Evolutionary conservation across 257 asterid genomes (phyloP), one percentile per base, ranked within the genome.

Genomic region (Fraxinus cuspidata): DNA sequence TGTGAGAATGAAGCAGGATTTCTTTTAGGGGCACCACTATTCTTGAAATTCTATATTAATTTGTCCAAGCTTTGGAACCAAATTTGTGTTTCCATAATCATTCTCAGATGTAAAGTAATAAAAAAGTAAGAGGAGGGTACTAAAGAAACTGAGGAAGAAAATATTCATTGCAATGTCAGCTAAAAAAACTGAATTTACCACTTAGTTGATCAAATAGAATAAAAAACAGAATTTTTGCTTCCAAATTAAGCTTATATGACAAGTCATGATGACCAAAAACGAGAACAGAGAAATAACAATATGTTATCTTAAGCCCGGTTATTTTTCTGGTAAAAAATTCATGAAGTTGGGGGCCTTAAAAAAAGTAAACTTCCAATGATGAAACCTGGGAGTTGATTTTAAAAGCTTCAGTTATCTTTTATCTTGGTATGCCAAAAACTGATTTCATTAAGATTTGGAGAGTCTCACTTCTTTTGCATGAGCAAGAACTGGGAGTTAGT

Each of bases 401-500:
- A 44, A 58, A n/a, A 29, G 74, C 49, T 76, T 40, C 5, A 10
- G 32, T 70, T 23, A 76, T 70, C 28, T 9, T 40, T 66, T 28
- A 76, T 40, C 27, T 76, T 42, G 13, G 28, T 16, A n/a, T 66
- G 27, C 74, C n/a, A 15, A 47, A 21, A 56, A 29, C 68, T 58
- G 51, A 11, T 44, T 44, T 18, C 1, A 42, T 56, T 56, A 28
- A 18, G 16, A 31, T 49, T 56, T 58, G 28, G 71, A 70, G 31
- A 34, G 12, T 69, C 42, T 70, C 10, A 25, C 64, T 23, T 29
- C 38, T 12, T 70, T 31, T 56, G 29, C 25, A 75, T 64, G 31
- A n/a, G 23, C 74, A 77, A 16, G 16, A 68, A 77, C 18, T 68
- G 67, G 28, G 27, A 51, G 11, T 40, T 38, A 71, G 37, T 71